Evolutionary conservation across 306 rosid genomes (phyloP).

Genomic region (Crotalaria pallida): DNA sequence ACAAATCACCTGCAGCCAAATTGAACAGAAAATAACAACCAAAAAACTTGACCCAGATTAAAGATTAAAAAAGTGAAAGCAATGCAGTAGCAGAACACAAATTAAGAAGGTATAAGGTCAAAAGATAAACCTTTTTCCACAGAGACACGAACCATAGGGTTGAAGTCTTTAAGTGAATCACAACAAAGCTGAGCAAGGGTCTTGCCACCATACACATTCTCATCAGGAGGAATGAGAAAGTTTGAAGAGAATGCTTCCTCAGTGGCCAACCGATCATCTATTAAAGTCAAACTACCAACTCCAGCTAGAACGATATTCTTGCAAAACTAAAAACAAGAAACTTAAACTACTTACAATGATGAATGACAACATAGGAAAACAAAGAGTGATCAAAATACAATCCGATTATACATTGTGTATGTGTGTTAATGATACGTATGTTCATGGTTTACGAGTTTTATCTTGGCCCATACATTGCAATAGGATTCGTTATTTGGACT

Average conservation of each 20-base stretch:
- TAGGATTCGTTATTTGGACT: no score
- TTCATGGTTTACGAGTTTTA: no score
- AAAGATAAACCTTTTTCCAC: slow-evolving; percentile 58
- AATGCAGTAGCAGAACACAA: slow-evolving; percentile 2
- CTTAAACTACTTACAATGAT: neutral
- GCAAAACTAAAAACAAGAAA: slow-evolving; percentile 62
- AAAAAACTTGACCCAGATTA: neutral
- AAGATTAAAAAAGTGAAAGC: neutral
- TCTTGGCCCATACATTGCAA: no score
- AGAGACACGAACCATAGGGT: slow-evolving; percentile 93
- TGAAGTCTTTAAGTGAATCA: slow-evolving; percentile 87
- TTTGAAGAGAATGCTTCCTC: slow-evolving; percentile 63
- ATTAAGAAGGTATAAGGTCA: neutral
- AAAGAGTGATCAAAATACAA: neutral
- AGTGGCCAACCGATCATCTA: slow-evolving; percentile 63
- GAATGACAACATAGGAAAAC: neutral
- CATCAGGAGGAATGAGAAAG: slow-evolving; percentile 76
- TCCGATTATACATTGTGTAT: no score
- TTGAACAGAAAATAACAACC: neutral
- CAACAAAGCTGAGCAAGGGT: slow-evolving; percentile 83
- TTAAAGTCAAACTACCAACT: slow-evolving; percentile 91
- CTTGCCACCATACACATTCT: slow-evolving; percentile 59
- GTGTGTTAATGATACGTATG: neutral
- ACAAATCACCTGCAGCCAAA: slow-evolving; percentile 57
- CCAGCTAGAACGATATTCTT: slow-evolving; percentile 95